Conservation (phyloP, 2,329 filamentous ascomycete species). For the Aspergillus sp. region DNA sequence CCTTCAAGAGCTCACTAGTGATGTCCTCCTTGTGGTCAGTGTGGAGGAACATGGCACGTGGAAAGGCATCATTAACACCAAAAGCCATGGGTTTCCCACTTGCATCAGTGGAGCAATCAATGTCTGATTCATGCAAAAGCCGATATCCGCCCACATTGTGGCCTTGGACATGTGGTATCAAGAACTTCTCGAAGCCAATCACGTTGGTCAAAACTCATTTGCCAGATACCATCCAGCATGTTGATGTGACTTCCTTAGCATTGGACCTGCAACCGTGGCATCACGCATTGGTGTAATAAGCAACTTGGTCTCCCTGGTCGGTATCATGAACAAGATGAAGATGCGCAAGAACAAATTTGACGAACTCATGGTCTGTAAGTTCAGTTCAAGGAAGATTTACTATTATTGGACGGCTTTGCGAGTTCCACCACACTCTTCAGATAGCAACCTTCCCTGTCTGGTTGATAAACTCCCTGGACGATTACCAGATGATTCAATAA, state of each 20-base stretch:
- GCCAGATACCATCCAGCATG: slow-evolving; percentile 50
- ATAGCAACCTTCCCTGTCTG: too few species aligned
- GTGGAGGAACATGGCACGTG: slow-evolving; percentile 48
- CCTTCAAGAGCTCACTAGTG: slow-evolving; percentile 34
- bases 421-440: too few species aligned
- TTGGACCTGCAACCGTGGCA: slow-evolving; percentile 39
- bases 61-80: slow-evolving; percentile 50
- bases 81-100: slow-evolving; percentile 56
- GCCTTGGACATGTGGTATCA: slow-evolving; percentile 48
- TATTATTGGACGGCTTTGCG: too few species aligned
- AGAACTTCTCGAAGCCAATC: slow-evolving; percentile 46
- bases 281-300: slow-evolving; percentile 51
- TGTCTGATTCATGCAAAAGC: slow-evolving; percentile 45
- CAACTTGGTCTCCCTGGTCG: slow-evolving; percentile 41
- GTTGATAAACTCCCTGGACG: too few species aligned
- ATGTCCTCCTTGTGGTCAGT: slow-evolving; percentile 37
- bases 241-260: slow-evolving; percentile 45
- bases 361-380: slow-evolving; percentile 18
- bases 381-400: slow-evolving; percentile 38
- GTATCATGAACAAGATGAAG: slow-evolving; percentile 41
- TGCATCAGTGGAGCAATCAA: slow-evolving; percentile 60
- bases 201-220: slow-evolving; percentile 35
- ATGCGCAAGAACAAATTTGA: slow-evolving; percentile 16
- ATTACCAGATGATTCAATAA: too few species aligned
- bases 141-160: slow-evolving; percentile 39